A percentile compares a stretch with the other conserved stretches of the same genome.
These are phyloP conservation scores for Aspergillus amoenus DNA, from an alignment of 2,329 filamentous ascomycete genomes.

Conservation along the genomic window DNA sequence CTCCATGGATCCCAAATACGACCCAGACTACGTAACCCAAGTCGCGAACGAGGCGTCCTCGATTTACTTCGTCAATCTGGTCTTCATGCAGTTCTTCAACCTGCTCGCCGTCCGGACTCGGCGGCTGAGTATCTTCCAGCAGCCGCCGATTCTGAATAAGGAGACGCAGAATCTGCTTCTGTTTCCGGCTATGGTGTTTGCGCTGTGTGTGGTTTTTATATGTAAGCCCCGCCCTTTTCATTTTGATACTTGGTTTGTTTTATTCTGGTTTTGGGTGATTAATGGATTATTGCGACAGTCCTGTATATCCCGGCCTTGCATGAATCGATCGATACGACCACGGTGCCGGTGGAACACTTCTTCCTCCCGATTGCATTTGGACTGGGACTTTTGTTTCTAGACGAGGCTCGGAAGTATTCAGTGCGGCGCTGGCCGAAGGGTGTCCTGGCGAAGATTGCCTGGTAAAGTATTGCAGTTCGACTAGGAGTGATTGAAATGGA, in stretches of 20 bases:
- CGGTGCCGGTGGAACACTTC: conserved; percentile 70
- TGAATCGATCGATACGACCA: conserved; percentile 57
- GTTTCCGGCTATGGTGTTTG: conserved; percentile 69
- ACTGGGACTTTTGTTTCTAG: conserved; percentile 60
- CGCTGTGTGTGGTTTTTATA: conserved; percentile 67
- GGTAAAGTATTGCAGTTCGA: conserved; percentile 32
- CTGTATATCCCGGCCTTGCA: conserved; percentile 68
- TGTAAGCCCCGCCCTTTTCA: conserved; percentile 33
- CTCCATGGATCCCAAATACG: conserved; percentile 49
- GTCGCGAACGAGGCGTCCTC: conserved; percentile 64
- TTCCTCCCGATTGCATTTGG: conserved; percentile 76
- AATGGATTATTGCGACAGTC: conserved; percentile 19
- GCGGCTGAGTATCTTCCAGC: conserved; percentile 67
- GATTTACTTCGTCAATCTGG: conserved; percentile 77
- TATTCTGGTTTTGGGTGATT: no score
- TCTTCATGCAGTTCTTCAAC: conserved; percentile 81
- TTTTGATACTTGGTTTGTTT: no score
- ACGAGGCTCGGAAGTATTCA: conserved; percentile 64
- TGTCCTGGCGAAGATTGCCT: conserved; percentile 38
- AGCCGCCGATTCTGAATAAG: conserved; percentile 66
- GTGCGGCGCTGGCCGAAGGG: conserved; percentile 3
- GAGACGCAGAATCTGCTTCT: conserved; percentile 66
- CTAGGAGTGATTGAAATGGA: no score
- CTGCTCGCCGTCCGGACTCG: conserved; percentile 68
- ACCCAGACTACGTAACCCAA: conserved; percentile 50